Evolutionary conservation across 768 basidiomycete genomes (phyloP).

Genomic region (Sarcodon aspratus): DNA sequence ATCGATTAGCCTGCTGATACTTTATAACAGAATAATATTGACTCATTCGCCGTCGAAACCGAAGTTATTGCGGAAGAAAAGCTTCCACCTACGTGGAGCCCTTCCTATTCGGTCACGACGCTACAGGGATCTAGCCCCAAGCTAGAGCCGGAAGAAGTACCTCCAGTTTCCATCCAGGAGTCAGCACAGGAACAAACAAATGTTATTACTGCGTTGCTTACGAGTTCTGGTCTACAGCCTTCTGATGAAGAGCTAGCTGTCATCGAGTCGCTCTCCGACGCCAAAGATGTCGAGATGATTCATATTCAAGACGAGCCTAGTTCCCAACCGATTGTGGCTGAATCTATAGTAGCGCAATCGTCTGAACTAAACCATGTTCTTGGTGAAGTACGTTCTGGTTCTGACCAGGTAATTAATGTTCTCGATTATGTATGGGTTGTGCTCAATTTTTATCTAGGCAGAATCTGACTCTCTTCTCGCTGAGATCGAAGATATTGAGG

Average conservation of each 20-base stretch:
- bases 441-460: background rate
- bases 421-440: background rate
- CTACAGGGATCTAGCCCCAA: constrained; percentile 11
- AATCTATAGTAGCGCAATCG: background rate
- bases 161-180: too few species aligned
- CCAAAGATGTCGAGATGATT: too few species aligned
- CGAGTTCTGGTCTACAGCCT: too few species aligned
- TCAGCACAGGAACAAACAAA: too few species aligned
- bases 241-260: too few species aligned
- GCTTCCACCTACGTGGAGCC: background rate
- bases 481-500: background rate
- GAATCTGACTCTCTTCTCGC: background rate
- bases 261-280: too few species aligned
- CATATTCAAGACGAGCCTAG: background rate
- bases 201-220: too few species aligned
- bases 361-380: background rate
- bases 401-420: background rate
- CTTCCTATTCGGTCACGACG: background rate
- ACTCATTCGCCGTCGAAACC: background rate
- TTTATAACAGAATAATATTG: background rate
- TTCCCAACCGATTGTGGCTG: constrained; percentile 1
- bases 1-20: too few species aligned
- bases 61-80: background rate
- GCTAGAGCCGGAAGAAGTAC: constrained; percentile 2
- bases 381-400: background rate